A percentile compares a stretch with the other conserved stretches of the same genome.
Evolutionary conservation across 345 rosid species (phyloP).

Genomic region (Streptanthus diversifolius): DNA sequence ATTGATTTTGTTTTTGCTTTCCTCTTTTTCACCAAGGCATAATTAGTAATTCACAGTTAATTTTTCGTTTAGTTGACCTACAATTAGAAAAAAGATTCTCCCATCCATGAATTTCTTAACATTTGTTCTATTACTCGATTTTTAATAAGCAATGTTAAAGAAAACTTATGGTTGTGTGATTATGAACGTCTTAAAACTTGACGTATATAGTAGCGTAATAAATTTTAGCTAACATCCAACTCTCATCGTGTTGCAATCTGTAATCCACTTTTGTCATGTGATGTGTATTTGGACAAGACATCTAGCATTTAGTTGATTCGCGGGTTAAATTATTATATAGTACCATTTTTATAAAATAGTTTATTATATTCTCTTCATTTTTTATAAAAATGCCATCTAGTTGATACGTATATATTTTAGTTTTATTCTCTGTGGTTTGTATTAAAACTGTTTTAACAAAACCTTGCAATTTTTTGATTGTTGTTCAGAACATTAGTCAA

Average conservation of each 20-base stretch:
- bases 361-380: neutral
- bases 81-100: neutral
- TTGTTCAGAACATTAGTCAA: neutral
- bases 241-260: constrained; percentile 18
- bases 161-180: constrained; percentile 19
- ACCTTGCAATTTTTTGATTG: neutral
- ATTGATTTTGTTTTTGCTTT: neutral
- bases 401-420: neutral
- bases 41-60: constrained; percentile 23
- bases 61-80: constrained; percentile 2
- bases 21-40: constrained; percentile 20
- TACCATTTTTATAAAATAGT: neutral
- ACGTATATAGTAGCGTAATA: constrained; percentile 16
- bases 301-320: constrained; percentile 20
- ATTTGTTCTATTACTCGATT: constrained; percentile 16
- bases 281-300: constrained; percentile 28
- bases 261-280: constrained; percentile 34
- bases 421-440: neutral
- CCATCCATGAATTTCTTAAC: neutral
- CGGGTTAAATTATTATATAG: neutral
- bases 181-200: neutral
- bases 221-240: constrained; percentile 23
- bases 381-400: neutral
- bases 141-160: neutral
- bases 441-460: neutral